Evolutionary conservation across 2,329 filamentous ascomycete species (phyloP), one percentile per base, ranked within the genome.

Genomic region (Xylaria sp.): DNA sequence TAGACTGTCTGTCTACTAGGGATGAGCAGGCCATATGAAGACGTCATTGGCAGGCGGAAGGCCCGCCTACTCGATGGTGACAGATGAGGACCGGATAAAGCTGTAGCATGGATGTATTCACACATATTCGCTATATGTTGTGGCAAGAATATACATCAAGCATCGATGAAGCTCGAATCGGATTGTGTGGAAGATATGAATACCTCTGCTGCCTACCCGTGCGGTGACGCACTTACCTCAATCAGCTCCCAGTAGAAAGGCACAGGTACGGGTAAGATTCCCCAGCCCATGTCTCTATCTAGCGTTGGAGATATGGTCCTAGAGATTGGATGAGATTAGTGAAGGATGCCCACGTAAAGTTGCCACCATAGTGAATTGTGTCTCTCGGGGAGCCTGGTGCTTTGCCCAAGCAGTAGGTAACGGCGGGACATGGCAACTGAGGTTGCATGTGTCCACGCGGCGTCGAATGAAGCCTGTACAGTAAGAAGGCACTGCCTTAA

Each of bases 21-120:
- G 57, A 33, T 35, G 6, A 53, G 5, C 6, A 57, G 52, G 42
- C 17, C 28, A 8, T 49, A 6, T 8, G 31, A 15, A 15, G 49
- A 47, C 40, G 15, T 43, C 21, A 58, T 64, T 64, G 58, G 58
- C 31, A 61, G 19, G 62, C 58, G 62, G 62, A 64, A 58, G 62
- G 58, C 50, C 62, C 58, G 58, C 62, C 43, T 17, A 19, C 3
- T 25, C 12, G 19, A 51, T 17, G 37, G 19, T 47, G 47, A 57
- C 9, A 47, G 19, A 21, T 28, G 33, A 61, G 7, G 31, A 31
- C 28, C 31, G 7, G 38, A 21, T 17, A 19, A 28, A 8, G 33
- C 40, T 31, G 9, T 9, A 19, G n/a, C 21, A n/a, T 47, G 37
- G 53, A 21, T n/a, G 31, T 52, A 8, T 12, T 33, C 19, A 28